Conservation (phyloP, 1,284 basidiomycete species). For the Sutorius eximius region DNA sequence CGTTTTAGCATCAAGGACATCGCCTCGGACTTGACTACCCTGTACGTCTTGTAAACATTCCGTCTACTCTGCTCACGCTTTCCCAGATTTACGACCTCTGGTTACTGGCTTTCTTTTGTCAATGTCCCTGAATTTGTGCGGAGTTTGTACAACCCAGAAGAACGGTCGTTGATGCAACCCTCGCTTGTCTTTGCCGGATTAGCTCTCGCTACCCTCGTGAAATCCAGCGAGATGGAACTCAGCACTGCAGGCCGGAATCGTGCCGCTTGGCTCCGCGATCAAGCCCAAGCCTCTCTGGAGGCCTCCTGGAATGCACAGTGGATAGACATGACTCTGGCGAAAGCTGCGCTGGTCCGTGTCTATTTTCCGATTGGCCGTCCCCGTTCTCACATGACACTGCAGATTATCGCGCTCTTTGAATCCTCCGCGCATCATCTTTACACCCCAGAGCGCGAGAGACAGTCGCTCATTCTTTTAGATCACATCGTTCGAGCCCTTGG, state of each 20-base stretch:
- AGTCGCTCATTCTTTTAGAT: slow-evolving; percentile 59
- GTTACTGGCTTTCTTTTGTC: slow-evolving; percentile 66
- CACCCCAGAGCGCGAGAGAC: slow-evolving; percentile 50
- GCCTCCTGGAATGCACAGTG: slow-evolving; percentile 50
- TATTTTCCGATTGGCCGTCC: neutral
- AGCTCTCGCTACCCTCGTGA: slow-evolving; percentile 71
- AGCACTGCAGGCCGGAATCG: slow-evolving; percentile 50
- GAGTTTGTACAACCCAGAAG: slow-evolving; percentile 50
- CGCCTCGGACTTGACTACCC: slow-evolving; percentile 49
- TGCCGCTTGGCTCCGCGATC: slow-evolving; percentile 53
- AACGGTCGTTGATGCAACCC: slow-evolving; percentile 61
- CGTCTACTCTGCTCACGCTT: slow-evolving; percentile 7
- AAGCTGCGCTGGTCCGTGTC: slow-evolving; percentile 69
- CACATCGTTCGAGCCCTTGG: slow-evolving; percentile 55
- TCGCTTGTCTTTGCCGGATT: slow-evolving; percentile 65
- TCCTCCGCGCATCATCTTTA: slow-evolving; percentile 68
- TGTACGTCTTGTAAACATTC: slow-evolving; percentile 43
- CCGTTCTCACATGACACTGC: slow-evolving; percentile 3
- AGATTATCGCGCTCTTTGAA: slow-evolving; percentile 76
- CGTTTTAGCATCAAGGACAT: slow-evolving; percentile 51
- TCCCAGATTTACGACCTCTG: slow-evolving; percentile 47
- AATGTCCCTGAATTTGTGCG: slow-evolving; percentile 55
- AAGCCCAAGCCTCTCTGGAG: slow-evolving; percentile 55
- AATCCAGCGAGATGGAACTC: slow-evolving; percentile 64
- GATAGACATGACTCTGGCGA: slow-evolving; percentile 63